These are phyloP conservation scores for Apiotrichum porosum DNA, from an alignment of 1,284 basidiomycete species.

Conservation along the genomic window DNA sequence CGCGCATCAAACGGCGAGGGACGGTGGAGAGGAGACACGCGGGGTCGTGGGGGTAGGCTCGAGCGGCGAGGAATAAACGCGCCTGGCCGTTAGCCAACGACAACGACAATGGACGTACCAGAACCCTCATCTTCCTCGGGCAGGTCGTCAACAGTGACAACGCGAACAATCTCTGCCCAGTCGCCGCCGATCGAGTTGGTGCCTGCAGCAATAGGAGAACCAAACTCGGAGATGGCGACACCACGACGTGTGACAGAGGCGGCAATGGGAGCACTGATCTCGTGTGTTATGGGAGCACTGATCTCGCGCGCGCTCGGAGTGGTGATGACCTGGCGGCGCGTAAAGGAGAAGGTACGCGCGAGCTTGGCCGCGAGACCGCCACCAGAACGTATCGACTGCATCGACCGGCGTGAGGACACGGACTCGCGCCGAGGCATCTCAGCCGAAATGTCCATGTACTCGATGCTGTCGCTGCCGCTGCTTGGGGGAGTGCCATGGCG, in stretches of 20 bases:
- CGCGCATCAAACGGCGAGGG: too few relatives aligned
- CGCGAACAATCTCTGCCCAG: background rate
- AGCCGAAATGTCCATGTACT: background rate
- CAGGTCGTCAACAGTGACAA: background rate
- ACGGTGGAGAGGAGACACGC: too few relatives aligned
- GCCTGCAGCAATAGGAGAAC: background rate
- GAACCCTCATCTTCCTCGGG: background rate
- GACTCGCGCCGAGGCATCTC: background rate
- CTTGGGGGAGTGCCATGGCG: too few relatives aligned
- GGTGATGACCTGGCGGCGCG: background rate
- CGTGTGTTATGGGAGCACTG: too few relatives aligned
- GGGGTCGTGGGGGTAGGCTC: too few relatives aligned
- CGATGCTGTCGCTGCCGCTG: background rate
- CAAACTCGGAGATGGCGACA: slow-evolving; percentile 2
- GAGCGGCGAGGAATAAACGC: too few relatives aligned
- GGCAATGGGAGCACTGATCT: slow-evolving; percentile 1
- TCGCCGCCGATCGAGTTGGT: background rate
- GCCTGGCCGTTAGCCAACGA: too few relatives aligned
- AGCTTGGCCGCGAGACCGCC: slow-evolving; percentile 2
- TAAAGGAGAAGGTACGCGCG: slow-evolving; percentile 4
- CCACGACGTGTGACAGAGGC: background rate
- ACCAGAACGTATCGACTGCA: too few relatives aligned
- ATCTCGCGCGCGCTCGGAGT: too few relatives aligned
- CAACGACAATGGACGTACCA: too few relatives aligned
- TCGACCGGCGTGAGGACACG: too few relatives aligned